Evolutionary conservation across 2,329 filamentous ascomycete species (phyloP), one percentile per base, ranked within the genome.

Genomic region (Lecanicillium sp.): DNA sequence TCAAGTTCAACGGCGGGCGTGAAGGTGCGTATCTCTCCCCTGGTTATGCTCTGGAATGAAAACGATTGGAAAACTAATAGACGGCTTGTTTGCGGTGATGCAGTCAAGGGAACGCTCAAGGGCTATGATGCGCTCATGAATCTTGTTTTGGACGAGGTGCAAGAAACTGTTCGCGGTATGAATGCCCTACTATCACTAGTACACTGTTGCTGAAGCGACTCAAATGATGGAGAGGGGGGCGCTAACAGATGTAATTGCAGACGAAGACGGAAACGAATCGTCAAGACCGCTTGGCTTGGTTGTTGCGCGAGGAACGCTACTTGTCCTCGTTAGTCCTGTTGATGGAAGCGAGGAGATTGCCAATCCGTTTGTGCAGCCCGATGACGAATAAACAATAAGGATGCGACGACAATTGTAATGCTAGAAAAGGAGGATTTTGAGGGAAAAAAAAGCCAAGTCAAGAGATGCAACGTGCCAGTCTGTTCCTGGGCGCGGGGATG

Each of bases 71-170:
- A n/a, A n/a, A n/a, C n/a, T n/a, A n/a, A n/a, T n/a, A n/a, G n/a
- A n/a, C n/a, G n/a, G n/a, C n/a, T n/a, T 18, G 15, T 17, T 8
- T 16, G 11, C n/a, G n/a, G n/a, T n/a, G n/a, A n/a, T n/a, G n/a
- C 54, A 95, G 90, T 95, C 41, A 82, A 80, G 36, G 92, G 92
- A 37, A 86, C 79, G 2, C 71, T 98, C 30, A 96, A 96, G 63
- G 92, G 92, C 45, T 96, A 89, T 60, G 92, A 98, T 59, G 89
- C 92, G 52, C 73, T 98, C 44, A 96, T 96, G 89, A 98, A 98
- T 60, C 72, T 98, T 45, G 92, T 98, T 18, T 70, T 98, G 41
- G 92, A 96, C 55, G 85, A 96, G 51, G 90, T 94, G 37, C 80
- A 92, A 59, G 92, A 98, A 61, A 75, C 83, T 34, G 80, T 95